Base-by-base conservation (phyloP, 176 grass and related monocot genomes). In the Oryza nivara region DNA sequence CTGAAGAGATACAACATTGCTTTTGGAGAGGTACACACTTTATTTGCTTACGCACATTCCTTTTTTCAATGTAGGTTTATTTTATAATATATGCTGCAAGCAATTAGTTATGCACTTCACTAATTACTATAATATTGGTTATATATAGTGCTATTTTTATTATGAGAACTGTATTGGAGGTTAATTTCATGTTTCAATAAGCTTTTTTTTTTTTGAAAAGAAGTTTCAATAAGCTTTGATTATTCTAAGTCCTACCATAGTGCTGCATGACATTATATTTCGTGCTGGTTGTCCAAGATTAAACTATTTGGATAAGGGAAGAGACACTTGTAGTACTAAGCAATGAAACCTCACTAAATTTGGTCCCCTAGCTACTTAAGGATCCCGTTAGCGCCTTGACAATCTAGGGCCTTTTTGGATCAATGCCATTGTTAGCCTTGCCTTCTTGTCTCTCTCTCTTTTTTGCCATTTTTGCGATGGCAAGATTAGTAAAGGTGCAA, bases 21-120 rank as follows among this genome's bases (percentile, higher is more conserved):
- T 93, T 90, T 72, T 93, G 92, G 92, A 90, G 88, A 93, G 92
- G 92, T 93, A 90, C 35, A 10, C 17, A 66, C 48, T 81, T 73
- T 78, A 83, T 66, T 44, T 78, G 23, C 38, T 64, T 77, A 34
- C 36, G 0, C 6, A 38, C 1, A 38, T 38, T 38, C 5, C 36
- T 38, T 38, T 38, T 38, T 6, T 38, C 36, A 38, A 38, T 56
- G 67, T 20, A 20, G 19, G 36, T 38, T 60, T 60, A n/a, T 60
- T 87, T 77, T 40, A 48, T 51, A 11, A 64, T 83, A 9, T 80
- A 76, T 83, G 0, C 15, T 63, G 22, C 43, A 78, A 83, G 11
- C 38, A 22, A 66, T 52, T 51, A 46, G 11, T 67, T 26, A 22
- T 51, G 49, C 7, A 49, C 48, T 66, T 47, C 4, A 45, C 17